phyloP scores from a whole-genome alignment of 192 early-diverging fungal species.

The Coemansia sp. region DNA sequence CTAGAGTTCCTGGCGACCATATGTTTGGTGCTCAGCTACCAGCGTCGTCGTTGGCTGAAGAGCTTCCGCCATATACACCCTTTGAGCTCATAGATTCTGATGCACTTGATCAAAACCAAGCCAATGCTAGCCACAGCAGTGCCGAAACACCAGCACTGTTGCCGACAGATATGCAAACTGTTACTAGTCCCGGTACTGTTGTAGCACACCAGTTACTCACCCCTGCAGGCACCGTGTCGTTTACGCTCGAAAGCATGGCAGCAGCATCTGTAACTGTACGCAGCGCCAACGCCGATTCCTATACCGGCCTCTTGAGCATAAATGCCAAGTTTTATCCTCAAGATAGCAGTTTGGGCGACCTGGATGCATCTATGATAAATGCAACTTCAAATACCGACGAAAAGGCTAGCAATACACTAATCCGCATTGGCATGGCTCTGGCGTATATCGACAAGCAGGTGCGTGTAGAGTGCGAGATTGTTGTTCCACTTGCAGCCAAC shows the following conservation, averaged over 20 bases:
- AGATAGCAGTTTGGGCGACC: not conserved
- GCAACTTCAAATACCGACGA: not conserved
- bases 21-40: not conserved
- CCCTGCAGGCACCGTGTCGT: constrained; percentile 2
- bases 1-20: not conserved
- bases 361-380: not conserved
- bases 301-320: not conserved
- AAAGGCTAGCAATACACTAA: not conserved
- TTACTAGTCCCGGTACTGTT: not conserved
- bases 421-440: not conserved
- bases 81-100: constrained; percentile 4
- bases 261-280: constrained; percentile 9
- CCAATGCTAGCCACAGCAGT: not conserved
- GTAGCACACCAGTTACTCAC: constrained; percentile 16
- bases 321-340: not conserved
- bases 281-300: not conserved
- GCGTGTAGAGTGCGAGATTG: constrained; percentile 11
- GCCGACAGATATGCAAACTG: not conserved
- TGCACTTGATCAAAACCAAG: not conserved
- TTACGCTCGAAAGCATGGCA: constrained; percentile 14
- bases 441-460: not conserved
- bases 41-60: not conserved
- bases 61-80: constrained; percentile 27
- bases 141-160: not conserved
- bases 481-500: not conserved